Conservation (phyloP, 2,329 filamentous ascomycete species). For the Penicillium sp. region DNA sequence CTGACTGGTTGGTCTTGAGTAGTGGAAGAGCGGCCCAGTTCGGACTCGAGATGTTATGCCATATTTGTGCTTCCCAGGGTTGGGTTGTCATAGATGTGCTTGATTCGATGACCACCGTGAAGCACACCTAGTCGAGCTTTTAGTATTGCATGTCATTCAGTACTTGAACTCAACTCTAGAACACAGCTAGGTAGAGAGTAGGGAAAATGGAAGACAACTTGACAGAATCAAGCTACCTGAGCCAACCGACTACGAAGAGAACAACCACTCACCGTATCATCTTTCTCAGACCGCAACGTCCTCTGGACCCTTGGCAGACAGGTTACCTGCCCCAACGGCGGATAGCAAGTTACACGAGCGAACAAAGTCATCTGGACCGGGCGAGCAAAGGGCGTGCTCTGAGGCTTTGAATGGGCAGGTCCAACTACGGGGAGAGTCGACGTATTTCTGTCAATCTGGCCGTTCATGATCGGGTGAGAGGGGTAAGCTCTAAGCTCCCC, state of each 20-base stretch:
- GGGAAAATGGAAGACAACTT: too few relatives aligned
- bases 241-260: too few relatives aligned
- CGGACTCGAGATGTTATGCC: constrained; percentile 68
- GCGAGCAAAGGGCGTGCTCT: constrained; percentile 35
- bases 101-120: constrained; percentile 73
- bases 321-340: constrained; percentile 77
- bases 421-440: constrained; percentile 29
- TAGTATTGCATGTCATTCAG: too few relatives aligned
- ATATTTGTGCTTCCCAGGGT: constrained; percentile 74
- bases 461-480: constrained; percentile 17
- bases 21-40: constrained; percentile 64
- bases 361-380: constrained; percentile 54
- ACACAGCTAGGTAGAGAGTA: too few relatives aligned
- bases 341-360: constrained; percentile 65
- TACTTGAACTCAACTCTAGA: too few relatives aligned
- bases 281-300: constrained; percentile 18
- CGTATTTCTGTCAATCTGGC: constrained; percentile 12
- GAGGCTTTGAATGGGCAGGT: constrained; percentile 3
- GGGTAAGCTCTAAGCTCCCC: neutral
- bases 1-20: constrained; percentile 39
- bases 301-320: constrained; percentile 53
- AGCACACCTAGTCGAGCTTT: constrained; percentile 48
- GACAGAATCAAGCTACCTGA: too few relatives aligned
- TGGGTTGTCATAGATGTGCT: constrained; percentile 58
- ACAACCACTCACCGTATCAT: constrained; percentile 36